These are phyloP conservation scores for Lepidium campestre DNA, from an alignment of 441 rosid species.

Conservation along the genomic window DNA sequence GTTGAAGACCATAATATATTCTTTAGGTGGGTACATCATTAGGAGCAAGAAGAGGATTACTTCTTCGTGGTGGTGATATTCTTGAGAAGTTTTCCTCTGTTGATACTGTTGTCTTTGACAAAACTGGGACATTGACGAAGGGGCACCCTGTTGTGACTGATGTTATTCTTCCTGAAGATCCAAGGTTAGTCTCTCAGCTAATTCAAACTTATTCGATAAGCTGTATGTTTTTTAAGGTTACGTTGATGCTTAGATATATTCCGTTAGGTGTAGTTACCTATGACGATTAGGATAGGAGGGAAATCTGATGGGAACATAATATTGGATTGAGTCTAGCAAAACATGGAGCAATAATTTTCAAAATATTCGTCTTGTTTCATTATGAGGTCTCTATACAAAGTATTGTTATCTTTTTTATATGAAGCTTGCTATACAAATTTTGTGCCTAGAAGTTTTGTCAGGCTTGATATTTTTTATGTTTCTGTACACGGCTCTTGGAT, in stretches of 20 bases:
- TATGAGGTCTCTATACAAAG: neutral
- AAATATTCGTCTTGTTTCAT: neutral
- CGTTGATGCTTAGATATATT: neutral
- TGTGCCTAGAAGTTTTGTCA: neutral
- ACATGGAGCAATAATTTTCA: neutral
- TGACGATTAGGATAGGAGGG: neutral
- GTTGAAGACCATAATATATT: slow-evolving; percentile 10
- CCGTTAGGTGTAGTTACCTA: neutral
- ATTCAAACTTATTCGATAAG: slow-evolving; percentile 2
- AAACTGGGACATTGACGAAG: slow-evolving; percentile 88
- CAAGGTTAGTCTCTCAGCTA: slow-evolving; percentile 48
- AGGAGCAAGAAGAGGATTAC: slow-evolving; percentile 93
- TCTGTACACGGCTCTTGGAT: neutral
- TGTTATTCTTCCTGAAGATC: slow-evolving; percentile 46
- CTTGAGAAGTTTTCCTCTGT: slow-evolving; percentile 84
- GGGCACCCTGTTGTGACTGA: slow-evolving; percentile 87
- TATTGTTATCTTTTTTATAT: neutral
- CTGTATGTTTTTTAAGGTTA: neutral
- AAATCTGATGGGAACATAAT: neutral
- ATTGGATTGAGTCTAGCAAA: neutral
- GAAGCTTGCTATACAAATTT: neutral
- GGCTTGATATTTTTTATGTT: neutral
- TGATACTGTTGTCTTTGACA: slow-evolving; percentile 80
- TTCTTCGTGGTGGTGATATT: slow-evolving; percentile 85
- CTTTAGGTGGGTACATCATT: slow-evolving; percentile 85